phyloP scores from a whole-genome alignment of 1,139 yeast genomes.

The Hyphopichia khmerensis region DNA sequence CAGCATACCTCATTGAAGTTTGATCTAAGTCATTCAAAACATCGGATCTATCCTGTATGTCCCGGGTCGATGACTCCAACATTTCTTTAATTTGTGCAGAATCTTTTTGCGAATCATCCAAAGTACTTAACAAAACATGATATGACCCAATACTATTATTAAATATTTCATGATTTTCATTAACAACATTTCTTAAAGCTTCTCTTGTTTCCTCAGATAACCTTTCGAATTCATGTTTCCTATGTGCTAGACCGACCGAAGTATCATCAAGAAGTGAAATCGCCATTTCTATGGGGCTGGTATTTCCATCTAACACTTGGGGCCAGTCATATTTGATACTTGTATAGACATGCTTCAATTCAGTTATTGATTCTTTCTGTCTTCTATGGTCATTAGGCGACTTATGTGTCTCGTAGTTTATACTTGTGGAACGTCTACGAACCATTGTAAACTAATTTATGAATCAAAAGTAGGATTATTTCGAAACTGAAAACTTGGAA shows the following conservation, averaged over 20 bases:
- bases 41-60: constrained; percentile 55
- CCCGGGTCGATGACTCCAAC: constrained; percentile 50
- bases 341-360: constrained; percentile 37
- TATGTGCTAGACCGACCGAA: constrained; percentile 83
- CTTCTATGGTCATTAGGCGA: constrained; percentile 15
- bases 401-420: constrained; percentile 16
- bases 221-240: constrained; percentile 56
- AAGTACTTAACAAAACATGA: constrained; percentile 55
- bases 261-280: constrained; percentile 78
- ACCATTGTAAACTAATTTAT: constrained; percentile 9
- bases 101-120: constrained; percentile 57
- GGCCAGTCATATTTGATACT: constrained; percentile 48
- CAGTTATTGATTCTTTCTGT: constrained; percentile 32
- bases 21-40: constrained; percentile 63
- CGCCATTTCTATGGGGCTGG: constrained; percentile 85
- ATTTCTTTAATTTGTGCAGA: constrained; percentile 51
- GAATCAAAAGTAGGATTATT: too few relatives aligned
- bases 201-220: constrained; percentile 54
- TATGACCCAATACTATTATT: constrained; percentile 81
- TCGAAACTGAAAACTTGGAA: too few relatives aligned
- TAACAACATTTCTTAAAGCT: constrained; percentile 69
- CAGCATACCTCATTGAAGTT: constrained; percentile 60
- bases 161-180: constrained; percentile 81
- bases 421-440: constrained; percentile 22
- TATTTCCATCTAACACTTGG: constrained; percentile 31